phyloP scores from a whole-genome alignment of 1,284 basidiomycete genomes.

The Pseudozyma hubeiensis region DNA sequence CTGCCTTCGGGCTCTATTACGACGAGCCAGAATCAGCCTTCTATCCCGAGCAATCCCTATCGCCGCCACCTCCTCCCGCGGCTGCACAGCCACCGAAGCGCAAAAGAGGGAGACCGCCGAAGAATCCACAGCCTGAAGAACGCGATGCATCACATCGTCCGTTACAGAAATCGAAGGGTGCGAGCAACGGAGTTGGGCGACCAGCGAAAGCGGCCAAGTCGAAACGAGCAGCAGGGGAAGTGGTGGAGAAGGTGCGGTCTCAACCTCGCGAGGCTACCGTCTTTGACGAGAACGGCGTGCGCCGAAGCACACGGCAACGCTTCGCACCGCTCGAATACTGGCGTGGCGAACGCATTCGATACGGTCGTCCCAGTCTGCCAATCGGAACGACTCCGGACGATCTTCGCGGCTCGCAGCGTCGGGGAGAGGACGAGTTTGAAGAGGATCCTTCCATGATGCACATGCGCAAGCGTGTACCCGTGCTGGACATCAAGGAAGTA shows the following conservation, averaged over 20 bases:
- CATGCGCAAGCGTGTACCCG: conserved; percentile 73
- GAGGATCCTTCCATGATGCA: conserved; percentile 42
- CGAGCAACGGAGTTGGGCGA: not conserved
- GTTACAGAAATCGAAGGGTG: not conserved
- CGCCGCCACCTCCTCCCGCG: conserved; percentile 3
- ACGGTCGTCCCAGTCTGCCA: conserved; percentile 69
- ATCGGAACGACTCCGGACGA: conserved; percentile 27
- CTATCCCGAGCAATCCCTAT: conserved; percentile 2
- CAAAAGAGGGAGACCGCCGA: conserved; percentile 31
- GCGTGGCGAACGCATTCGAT: conserved; percentile 90
- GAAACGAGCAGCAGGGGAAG: conserved; percentile 25
- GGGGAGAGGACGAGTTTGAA: conserved; percentile 56
- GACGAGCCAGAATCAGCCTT: conserved; percentile 9
- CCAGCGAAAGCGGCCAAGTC: conserved; percentile 21
- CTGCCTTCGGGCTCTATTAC: conserved; percentile 8
- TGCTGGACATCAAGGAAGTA: conserved; percentile 78
- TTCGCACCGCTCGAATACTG: conserved; percentile 88
- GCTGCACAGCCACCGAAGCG: conserved; percentile 17
- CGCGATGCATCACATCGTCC: not conserved
- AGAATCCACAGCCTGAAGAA: conserved; percentile 14
- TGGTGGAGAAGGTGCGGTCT: conserved; percentile 38
- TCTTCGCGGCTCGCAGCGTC: conserved; percentile 26
- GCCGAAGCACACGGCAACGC: conserved; percentile 79
- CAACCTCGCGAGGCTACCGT: conserved; percentile 25
- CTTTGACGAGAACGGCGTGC: conserved; percentile 74